These are phyloP conservation scores for Podospora conica DNA, from an alignment of 495 filamentous ascomycete species.

Conservation along the genomic window DNA sequence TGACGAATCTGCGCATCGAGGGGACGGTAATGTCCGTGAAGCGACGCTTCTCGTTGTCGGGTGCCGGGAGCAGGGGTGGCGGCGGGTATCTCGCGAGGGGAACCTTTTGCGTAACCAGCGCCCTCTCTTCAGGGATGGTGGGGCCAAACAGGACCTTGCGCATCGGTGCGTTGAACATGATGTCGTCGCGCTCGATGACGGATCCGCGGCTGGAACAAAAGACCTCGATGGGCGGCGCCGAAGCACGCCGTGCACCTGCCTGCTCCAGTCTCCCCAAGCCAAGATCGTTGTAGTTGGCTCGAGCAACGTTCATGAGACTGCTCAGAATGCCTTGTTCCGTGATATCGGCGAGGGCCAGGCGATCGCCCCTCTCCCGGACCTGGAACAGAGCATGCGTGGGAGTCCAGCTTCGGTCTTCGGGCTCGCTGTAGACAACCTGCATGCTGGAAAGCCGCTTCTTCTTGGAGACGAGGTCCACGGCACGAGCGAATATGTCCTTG, in stretches of 20 bases:
- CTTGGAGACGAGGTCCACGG: slow-evolving; percentile 47
- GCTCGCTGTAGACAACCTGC: slow-evolving; percentile 39
- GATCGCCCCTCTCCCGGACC: slow-evolving; percentile 64
- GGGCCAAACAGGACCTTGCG: slow-evolving; percentile 70
- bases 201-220: slow-evolving; percentile 64
- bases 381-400: slow-evolving; percentile 74
- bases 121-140: slow-evolving; percentile 59
- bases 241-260: slow-evolving; percentile 63
- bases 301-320: slow-evolving; percentile 74
- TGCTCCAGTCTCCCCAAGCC: slow-evolving; percentile 75
- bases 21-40: slow-evolving; percentile 90
- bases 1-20: slow-evolving; percentile 98
- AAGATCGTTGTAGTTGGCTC: slow-evolving; percentile 54
- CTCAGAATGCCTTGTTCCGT: slow-evolving; percentile 66
- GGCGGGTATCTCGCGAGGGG: slow-evolving; percentile 58
- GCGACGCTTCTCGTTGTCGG: slow-evolving; percentile 68
- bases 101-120: slow-evolving; percentile 62
- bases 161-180: slow-evolving; percentile 70
- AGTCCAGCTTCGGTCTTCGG: slow-evolving; percentile 52
- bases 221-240: slow-evolving; percentile 83
- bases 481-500: slow-evolving; percentile 50
- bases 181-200: slow-evolving; percentile 60
- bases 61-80: slow-evolving; percentile 61
- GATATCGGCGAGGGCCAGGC: slow-evolving; percentile 60
- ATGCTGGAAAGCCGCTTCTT: slow-evolving; percentile 46